Evolutionary conservation across 495 filamentous ascomycete species (phyloP), one percentile per base, ranked within the genome.

Genomic region (Acidomyces sp.): DNA sequence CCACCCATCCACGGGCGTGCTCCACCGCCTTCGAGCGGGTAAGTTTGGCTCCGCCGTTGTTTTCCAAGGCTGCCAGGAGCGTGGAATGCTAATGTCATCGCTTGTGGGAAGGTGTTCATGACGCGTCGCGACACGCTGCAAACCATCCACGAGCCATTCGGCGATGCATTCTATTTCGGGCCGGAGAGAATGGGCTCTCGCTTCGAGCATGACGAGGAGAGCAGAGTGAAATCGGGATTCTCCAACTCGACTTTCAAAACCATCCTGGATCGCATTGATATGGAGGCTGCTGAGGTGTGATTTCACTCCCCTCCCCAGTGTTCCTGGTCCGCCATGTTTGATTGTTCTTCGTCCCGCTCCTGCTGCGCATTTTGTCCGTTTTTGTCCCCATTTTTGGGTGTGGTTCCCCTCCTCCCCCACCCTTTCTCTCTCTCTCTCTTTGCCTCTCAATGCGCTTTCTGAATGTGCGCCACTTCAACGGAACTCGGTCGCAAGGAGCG

Each of bases 21-120:
- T 93, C 86, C 6, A 95, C 90, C 16, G 90, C 88, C 0, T 97
- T 95, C 62, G 90, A 97, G 64, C 69, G 88, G 55, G 90, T 85
- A 67, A 48, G 68, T 66, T 4, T 22, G 4, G 26, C 32, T 7
- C 7, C 18, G 9, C 7, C 32, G 32, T 7, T 9, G 10, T 7
- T 17, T 12, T 2, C 16, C 12, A 25, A 12, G 6, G 13, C 26
- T 19, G n/a, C 4, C 10, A 16, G 9, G 41, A 24, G 22, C 24
- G n/a, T n/a, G n/a, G n/a, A 26, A 34, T 33, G 37, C 38, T 31
- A 26, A 36, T 25, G 13, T 20, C 26, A 39, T 36, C 24, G 9
- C 42, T 17, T 5, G 35, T 9, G 40, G 17, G 24, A 46, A 93
- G 85, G 83, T 95, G 45, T 94, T 97, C 58, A 95, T 97, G 90